Evolutionary conservation across 352 stramenopile species (phyloP), one percentile per base, ranked within the genome.

Genomic region (Pythium oligandrum): DNA sequence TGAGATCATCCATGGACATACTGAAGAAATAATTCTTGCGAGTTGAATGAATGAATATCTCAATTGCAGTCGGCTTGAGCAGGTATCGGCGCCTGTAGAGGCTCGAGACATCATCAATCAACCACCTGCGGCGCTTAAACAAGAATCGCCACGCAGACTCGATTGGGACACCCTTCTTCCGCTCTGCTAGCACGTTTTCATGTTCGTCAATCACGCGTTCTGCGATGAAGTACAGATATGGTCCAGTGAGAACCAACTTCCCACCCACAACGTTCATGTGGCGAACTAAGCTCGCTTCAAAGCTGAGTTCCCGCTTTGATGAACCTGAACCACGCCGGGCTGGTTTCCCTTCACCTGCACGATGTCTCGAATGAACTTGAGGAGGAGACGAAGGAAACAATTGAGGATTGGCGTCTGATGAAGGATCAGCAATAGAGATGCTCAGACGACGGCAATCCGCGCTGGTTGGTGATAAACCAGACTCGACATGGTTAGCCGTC

Each of bases 1-100:
- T 44, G 12, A 91, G 59, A 46, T 90, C 73, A 30, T 78, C 70
- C 32, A 70, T 68, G 0, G 53, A 34, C n/a, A 93, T 33, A 59
- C 81, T 88, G 55, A 95, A 92, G 47, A 95, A 91, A 53, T 89
- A 92, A 47, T 88, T 92, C 47, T 90, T 90, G n/a, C 78, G 75
- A 7, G 68, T 89, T 10, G 78, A 91, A n/a, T 74, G 68, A 52
- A 93, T 78, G 59, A 92, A 93, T 47, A 93, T 61, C 57, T 95
- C 84, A 40, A 95, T 54, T 1, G 84, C 84, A 6, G 76, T 91
- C 0, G 80, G 70, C 45, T 91, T 91, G 36, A 95, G 67, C 50
- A 95, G 61, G 55, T 90, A 95, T n/a, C 84, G 75, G 8, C 84
- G 67, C 11, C 84, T 68, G 59, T 91, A 78, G 30, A 95, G 40